These are phyloP conservation scores for Pythium apleroticum DNA, from an alignment of 352 stramenopile species.

Conservation along the genomic window DNA sequence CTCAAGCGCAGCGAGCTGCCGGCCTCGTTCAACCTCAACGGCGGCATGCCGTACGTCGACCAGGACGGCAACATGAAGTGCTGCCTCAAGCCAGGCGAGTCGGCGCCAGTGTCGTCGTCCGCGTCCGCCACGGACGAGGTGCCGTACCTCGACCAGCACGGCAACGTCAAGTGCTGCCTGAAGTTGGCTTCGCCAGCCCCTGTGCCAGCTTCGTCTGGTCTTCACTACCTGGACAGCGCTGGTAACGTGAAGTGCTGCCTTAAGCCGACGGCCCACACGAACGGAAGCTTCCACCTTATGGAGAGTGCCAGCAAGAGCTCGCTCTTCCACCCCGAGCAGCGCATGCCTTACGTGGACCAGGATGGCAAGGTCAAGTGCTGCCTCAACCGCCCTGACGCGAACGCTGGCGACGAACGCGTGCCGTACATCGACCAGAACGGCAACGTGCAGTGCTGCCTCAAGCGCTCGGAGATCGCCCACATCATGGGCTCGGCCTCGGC, in stretches of 20 bases:
- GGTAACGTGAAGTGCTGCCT: neutral
- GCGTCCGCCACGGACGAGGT: neutral
- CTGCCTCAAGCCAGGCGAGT: slow-evolving; percentile 5
- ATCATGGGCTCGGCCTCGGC: neutral
- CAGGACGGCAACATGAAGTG: slow-evolving; percentile 9
- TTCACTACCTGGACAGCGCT: neutral
- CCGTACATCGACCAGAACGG: slow-evolving; percentile 21
- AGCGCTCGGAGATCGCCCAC: slow-evolving; percentile 16
- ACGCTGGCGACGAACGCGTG: slow-evolving; percentile 2
- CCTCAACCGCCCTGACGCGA: neutral
- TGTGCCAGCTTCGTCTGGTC: neutral
- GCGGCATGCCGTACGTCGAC: slow-evolving; percentile 6
- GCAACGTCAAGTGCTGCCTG: neutral
- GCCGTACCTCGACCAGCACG: neutral
- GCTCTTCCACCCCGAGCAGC: neutral
- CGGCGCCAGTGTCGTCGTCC: neutral
- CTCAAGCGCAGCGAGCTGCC: neutral
- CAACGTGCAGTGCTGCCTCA: slow-evolving; percentile 20
- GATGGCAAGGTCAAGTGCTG: slow-evolving; percentile 6
- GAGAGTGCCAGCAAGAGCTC: neutral
- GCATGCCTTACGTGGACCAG: slow-evolving; percentile 5
- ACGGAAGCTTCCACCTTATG: neutral
- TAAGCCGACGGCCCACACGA: neutral
- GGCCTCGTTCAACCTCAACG: neutral
- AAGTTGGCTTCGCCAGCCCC: neutral